phyloP scores from a whole-genome alignment of 2,329 filamentous ascomycete species.

The Alternaria brassicicola region DNA sequence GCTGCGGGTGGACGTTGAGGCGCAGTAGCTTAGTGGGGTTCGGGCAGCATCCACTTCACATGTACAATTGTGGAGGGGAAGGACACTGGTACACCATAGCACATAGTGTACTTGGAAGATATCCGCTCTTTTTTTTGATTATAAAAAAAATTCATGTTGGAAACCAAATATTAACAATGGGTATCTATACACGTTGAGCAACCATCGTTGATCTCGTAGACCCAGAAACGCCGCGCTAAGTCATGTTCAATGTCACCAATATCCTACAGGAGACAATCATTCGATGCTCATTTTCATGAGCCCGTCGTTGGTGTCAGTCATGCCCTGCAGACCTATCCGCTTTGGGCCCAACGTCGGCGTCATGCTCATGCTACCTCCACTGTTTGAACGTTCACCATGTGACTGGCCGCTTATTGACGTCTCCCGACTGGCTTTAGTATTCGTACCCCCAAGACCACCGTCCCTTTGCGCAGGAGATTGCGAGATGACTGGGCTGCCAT shows the following conservation, averaged over 20 bases:
- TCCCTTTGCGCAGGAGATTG: conserved; percentile 83
- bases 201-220: not conserved
- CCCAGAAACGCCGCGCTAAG: conserved; percentile 38
- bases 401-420: conserved; percentile 60
- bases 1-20: conserved; percentile 29
- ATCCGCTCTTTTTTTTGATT: not conserved
- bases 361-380: conserved; percentile 55
- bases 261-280: conserved; percentile 47
- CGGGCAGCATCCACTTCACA: conserved; percentile 7
- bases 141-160: not conserved
- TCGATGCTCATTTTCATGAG: conserved; percentile 98
- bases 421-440: conserved; percentile 66
- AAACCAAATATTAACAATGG: not conserved
- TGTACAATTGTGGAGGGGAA: not conserved
- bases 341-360: conserved; percentile 52
- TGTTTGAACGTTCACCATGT: conserved; percentile 55
- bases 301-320: conserved; percentile 94
- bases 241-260: conserved; percentile 1
- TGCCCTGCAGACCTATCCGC: conserved; percentile 73
- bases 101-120: not conserved
- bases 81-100: no score
- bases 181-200: conserved; percentile 20
- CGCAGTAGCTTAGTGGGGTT: conserved; percentile 33
- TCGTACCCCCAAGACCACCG: conserved; percentile 72
- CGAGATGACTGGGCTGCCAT: conserved; percentile 82